Evolutionary conservation across 768 basidiomycete species (phyloP), one percentile per base, ranked within the genome.

Genomic region (Leccinum ochraceum): DNA sequence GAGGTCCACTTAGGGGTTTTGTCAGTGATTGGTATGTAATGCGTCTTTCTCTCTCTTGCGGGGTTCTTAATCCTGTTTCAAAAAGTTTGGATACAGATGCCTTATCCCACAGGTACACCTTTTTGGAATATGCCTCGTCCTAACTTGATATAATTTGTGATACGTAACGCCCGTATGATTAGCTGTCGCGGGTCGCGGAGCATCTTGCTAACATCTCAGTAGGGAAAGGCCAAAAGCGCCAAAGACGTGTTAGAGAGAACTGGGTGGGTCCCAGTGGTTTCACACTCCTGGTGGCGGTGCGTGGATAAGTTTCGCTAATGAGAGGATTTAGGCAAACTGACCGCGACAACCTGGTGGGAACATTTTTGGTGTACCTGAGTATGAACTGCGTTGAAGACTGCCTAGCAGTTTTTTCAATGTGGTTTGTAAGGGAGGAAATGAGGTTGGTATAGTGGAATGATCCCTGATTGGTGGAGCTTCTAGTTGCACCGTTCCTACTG

Each of bases 1-100:
- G 89, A 20, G 90, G 89, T 1, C 88, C 89, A 17, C 70, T 92
- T 32, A 90, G 89, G 3, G 89, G 89, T 1, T 69, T 86, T n/a
- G 80, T 92, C 24, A 86, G 80, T 6, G 90, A 90, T 67, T 78
- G 83, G 87, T 90, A 65, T 57, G 75, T 57, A 28, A 44, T 3
- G 1, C 3, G n/a, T 30, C 30, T 60, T 17, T 55, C 34, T 26
- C 14, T 55, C 49, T n/a, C 34, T 53, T 36, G 7, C 16, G 17
- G 49, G 30, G 54, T 24, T 51, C 34, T 54, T 32, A 32, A 49
- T 57, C 34, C 28, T 61, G 34, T 51, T 44, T 34, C 37, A 26
- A 58, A 32, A 89, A 89, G 74, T 71, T 90, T 39, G 91, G 90
- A 7, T 92, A 89, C 89, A 77, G 89, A 68, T 89, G 30, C 30